Percentiles rank a stretch among this genome's conserved stretches.
Evolutionary conservation across 805 yeast species (phyloP).

Genomic region (Pichia gijzeniarum): DNA sequence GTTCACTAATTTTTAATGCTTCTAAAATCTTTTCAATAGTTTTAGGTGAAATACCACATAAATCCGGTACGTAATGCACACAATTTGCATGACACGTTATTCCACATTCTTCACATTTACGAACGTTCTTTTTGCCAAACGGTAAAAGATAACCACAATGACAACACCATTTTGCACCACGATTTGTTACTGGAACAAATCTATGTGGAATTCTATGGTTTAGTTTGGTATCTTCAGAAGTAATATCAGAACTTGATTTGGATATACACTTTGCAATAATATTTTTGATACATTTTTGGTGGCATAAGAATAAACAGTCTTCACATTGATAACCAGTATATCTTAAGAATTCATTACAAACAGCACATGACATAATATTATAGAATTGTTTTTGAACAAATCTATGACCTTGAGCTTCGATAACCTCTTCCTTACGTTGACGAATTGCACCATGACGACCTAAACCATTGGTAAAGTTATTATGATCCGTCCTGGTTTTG

Average conservation of each 20-base stretch:
- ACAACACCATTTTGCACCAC: conserved; percentile 99
- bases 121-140: conserved; percentile 86
- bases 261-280: conserved; percentile 82
- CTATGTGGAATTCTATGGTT: conserved; percentile 97
- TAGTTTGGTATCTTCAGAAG: conserved; percentile 70
- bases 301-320: conserved; percentile 76
- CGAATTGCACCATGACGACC: conserved; percentile 98
- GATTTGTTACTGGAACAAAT: conserved; percentile 84
- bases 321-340: conserved; percentile 84
- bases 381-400: conserved; percentile 93
- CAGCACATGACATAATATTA: conserved; percentile 94
- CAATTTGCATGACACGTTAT: conserved; percentile 91
- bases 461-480: conserved; percentile 52
- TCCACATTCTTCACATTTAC: conserved; percentile 92
- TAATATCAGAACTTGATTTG: conserved; percentile 61
- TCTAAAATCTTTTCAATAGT: conserved; percentile 84
- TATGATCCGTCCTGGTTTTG: conserved; percentile 41
- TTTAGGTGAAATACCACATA: conserved; percentile 98
- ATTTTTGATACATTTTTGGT: conserved; percentile 71
- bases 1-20: conserved; percentile 44
- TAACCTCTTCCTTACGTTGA: conserved; percentile 83
- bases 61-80: conserved; percentile 92
- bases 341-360: conserved; percentile 91
- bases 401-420: conserved; percentile 95
- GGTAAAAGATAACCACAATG: conserved; percentile 97